Base-by-base conservation (phyloP, 768 basidiomycete genomes). In the Baorangia bicolor region DNA sequence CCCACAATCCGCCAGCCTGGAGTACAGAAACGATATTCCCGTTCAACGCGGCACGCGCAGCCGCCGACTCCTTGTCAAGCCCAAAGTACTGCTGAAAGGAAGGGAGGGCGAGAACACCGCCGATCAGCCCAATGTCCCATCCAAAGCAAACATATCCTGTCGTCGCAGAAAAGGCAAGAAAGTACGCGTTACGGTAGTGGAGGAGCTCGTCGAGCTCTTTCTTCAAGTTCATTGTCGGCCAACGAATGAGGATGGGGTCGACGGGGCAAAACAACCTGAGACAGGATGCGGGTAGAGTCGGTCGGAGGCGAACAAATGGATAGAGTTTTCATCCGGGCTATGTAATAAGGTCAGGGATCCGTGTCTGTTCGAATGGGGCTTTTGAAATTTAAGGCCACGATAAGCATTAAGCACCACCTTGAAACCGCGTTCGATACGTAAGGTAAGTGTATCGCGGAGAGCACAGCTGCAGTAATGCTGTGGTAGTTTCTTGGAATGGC, bases 21-120 rank as follows among this genome's bases (percentile, higher is more conserved):
- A 76, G 55, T 3, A 76, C 57, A 27, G 76, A 69, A 2, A 76
- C 76, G 40, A 77, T 71, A 51, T 74, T 74, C 3, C 75, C 75
- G 23, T 53, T 68, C 42, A 76, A 54, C 23, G 62, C 51, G 3
- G 74, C 73, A 6, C 49, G 43, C 9, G 67, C 61, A 27, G 57
- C 44, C n/a, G 57, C 43, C 20, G 70, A 63, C 35, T 65, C 57
- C 21, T 65, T 55, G 18, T 71, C 56, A 20, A 75, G 58, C 20
- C 66, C 73, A 35, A 75, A 75, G 42, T 73, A 74, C 42, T 65
- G 53, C 61, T 67, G 59, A 56, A 75, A 75, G 20, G 74, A 73
- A 33, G 70, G 69, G n/a, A 75, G 58, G 5, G 71, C 52, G 48
- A 75, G 54, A 5, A 75, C 64, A 13, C 74, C 74, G 2, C 74